Evolutionary conservation across 2,329 filamentous ascomycete genomes (phyloP).

Genomic region (Alternaria brassicicola): DNA sequence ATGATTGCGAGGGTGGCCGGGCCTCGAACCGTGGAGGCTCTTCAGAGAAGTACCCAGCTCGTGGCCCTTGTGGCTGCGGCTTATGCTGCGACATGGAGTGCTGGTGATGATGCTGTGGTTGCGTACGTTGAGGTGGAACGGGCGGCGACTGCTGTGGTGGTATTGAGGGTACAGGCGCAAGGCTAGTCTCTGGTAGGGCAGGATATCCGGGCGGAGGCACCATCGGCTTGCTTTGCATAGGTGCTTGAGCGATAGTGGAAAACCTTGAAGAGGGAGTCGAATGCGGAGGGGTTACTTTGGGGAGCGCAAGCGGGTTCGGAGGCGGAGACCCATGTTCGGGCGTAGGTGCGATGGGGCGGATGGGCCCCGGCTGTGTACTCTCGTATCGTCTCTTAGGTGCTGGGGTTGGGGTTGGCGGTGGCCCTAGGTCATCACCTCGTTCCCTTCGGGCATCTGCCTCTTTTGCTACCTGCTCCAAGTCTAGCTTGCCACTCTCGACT

Average conservation of each 20-base stretch:
- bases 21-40: conserved; percentile 38
- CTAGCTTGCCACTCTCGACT: conserved; percentile 51
- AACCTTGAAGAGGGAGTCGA: conserved; percentile 34
- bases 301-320: conserved; percentile 30
- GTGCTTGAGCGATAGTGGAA: conserved; percentile 43
- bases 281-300: conserved; percentile 50
- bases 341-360: conserved; percentile 54
- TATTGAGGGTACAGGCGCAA: conserved; percentile 36
- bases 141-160: conserved; percentile 42
- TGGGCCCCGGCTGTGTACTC: conserved; percentile 45
- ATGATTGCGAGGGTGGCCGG: conserved; percentile 38
- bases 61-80: conserved; percentile 38
- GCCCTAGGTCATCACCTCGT: conserved; percentile 54
- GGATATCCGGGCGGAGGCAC: conserved; percentile 30
- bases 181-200: conserved; percentile 34
- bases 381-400: conserved; percentile 57
- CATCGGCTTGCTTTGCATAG: conserved; percentile 35
- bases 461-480: conserved; percentile 51
- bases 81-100: conserved; percentile 39
- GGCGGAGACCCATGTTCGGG: conserved; percentile 52
- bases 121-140: conserved; percentile 28
- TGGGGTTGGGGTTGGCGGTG: conserved; percentile 57
- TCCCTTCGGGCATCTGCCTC: conserved; percentile 51
- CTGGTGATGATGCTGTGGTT: conserved; percentile 38
- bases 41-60: conserved; percentile 47